Base-by-base conservation (phyloP, 1,284 basidiomycete genomes). In the Stereum hirsutum region DNA sequence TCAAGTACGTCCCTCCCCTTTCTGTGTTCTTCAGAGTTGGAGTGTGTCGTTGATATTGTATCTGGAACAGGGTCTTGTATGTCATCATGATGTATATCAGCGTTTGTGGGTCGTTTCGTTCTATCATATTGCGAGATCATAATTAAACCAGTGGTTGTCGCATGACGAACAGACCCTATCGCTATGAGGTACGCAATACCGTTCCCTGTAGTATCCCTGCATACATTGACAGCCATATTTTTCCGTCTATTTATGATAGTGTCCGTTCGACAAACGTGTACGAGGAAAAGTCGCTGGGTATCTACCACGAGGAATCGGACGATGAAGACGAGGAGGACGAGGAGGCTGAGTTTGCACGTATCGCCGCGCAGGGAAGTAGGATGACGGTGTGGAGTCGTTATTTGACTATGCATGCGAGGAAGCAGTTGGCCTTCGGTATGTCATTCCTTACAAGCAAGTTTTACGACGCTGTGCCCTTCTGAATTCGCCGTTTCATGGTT, bases 251-350 rank as follows among this genome's bases (percentile, higher is more conserved):
- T 7, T 34, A 20, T 26, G 15, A 12, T 41, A 85, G 84, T 52
- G 89, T 99, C 8, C 87, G 94, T n/a, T 81, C 89, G n/a, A 97
- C 95, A 17, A 98, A 98, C 60, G 95, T 98, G 1, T 98, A 97
- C 61, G 95, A 99, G 59, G 93, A 97, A 55, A 79, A 77, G 46
- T 87, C 86, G 0, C 69, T 92, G 11, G 90, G 90, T 1, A 65
- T 94, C 27, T 93, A 80, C 54, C 64, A 68, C 11, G 65, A 74
- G 6, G 65, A 72, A 0, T 65, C 73, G 5, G 66, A 72, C 2
- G 58, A 68, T 1, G 14, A 35, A 1, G 58, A 61, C 2, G 65
- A 69, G 1, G 70, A 72, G n/a, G 72, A 78, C 58, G n/a, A n/a
- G n/a, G n/a, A n/a, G n/a, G n/a, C n/a, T n/a, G n/a, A n/a, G n/a